Evolutionary conservation across 352 stramenopile species (phyloP), one percentile per base, ranked within the genome.

Genomic region (Phytopythium cucurbitacearum): DNA sequence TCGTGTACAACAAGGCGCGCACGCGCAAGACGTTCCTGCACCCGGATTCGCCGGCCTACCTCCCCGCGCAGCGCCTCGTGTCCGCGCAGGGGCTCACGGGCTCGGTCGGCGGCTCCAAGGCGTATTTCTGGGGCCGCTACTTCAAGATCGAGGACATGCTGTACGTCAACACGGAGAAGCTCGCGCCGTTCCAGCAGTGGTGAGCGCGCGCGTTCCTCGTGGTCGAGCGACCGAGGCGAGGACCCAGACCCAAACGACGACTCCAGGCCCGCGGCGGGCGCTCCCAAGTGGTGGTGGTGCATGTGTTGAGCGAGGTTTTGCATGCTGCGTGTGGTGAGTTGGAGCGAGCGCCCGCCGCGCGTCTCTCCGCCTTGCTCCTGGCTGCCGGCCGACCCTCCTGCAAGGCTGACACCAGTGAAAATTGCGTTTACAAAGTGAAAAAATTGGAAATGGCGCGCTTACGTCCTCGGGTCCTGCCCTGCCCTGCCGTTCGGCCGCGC

Each of bases 1-100:
- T 95, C 43, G 81, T 95, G 50, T 95, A 95, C 69, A 95, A 95
- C 69, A 95, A 93, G 69, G 67, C 77, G 45, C 80, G 85, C 40
- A 75, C 79, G 45, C 82, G 85, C 52, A 95, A 93, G 75, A 93
- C 85, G 41, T 95, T 95, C 47, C 48, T 95, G 60, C 85, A 95
- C 61, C 76, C 82, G 28, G 81, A 89, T 54, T 91, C 83, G 48
- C 78, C 80, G 0, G 82, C 81, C 40, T 94, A 92, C 60, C 51
- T 80, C 33, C 76, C 80, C 0, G 78, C 91, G 58, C 73, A 86
- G 60, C 64, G 67, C 42, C 53, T 86, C 51, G 80, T 94, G 55
- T 59, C 79, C 36, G 65, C 61, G 10, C 60, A 72, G 39, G 84
- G 84, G 6, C 57, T 72, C 15, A 82, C 73, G 46, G 84, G 84